phyloP scores from a whole-genome alignment of 2,329 filamentous ascomycete species.

The Fusarium sacchari region DNA sequence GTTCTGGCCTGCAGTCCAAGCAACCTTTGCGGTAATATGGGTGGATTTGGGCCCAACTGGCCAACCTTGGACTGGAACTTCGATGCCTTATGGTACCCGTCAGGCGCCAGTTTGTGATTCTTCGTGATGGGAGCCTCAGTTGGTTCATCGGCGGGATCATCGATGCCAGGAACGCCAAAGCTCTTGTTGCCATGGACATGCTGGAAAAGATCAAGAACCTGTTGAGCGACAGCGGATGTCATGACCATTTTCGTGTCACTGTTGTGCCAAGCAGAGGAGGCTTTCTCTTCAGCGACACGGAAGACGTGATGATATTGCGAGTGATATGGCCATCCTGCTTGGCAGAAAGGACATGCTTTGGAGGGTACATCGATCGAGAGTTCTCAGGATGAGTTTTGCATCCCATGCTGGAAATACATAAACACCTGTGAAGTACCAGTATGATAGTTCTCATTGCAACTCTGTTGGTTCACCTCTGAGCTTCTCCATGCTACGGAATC shows the following conservation, averaged over 20 bases:
- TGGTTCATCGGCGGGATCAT: not conserved
- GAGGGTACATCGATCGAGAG: not conserved
- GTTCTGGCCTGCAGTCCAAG: not conserved
- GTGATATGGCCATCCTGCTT: not conserved
- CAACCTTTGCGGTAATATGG: not conserved
- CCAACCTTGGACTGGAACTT: not conserved
- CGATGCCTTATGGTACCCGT: not conserved
- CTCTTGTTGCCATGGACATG: too few species aligned
- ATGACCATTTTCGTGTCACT: too few species aligned
- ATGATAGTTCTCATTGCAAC: not conserved
- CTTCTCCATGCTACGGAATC: conserved; percentile 72
- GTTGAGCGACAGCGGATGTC: too few species aligned
- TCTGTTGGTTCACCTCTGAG: conserved; percentile 61
- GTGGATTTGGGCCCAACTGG: not conserved
- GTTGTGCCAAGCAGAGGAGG: not conserved
- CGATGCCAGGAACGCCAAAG: too few species aligned
- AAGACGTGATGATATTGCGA: not conserved
- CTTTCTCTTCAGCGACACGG: not conserved
- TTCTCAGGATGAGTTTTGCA: not conserved
- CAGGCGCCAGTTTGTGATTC: not conserved
- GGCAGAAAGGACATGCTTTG: not conserved
- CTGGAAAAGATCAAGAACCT: too few species aligned
- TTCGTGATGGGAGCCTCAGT: not conserved
- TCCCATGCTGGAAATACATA: conserved; percentile 22
- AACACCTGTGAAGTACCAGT: conserved; percentile 25